A percentile compares a stretch with the other conserved stretches of the same genome.
phyloP scores from a whole-genome alignment of 352 stramenopile genomes.

The Globisporangium barbulae region DNA sequence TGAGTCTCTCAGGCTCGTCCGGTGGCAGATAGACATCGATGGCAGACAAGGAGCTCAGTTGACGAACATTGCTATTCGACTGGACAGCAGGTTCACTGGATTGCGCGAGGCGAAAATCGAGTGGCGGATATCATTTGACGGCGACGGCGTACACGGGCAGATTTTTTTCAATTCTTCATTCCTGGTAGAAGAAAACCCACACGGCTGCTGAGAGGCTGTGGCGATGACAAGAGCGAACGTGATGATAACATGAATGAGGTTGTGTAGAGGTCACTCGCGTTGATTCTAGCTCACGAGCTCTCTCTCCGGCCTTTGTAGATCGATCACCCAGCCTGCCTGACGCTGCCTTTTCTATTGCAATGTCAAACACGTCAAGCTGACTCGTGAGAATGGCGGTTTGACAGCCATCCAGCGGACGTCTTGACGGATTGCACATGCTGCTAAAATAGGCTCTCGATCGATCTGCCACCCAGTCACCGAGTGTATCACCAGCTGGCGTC shows the following conservation, averaged over 20 bases:
- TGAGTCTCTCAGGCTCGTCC: conserved; percentile 48
- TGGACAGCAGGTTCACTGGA: background rate
- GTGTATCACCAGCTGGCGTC: background rate
- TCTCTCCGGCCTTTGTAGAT: too few species aligned
- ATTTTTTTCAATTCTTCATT: background rate
- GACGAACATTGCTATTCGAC: background rate
- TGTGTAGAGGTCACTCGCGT: background rate
- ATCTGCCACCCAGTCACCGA: background rate
- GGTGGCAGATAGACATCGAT: conserved; percentile 55
- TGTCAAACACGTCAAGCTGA: background rate
- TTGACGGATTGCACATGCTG: background rate
- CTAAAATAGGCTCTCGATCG: background rate
- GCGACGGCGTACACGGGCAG: background rate
- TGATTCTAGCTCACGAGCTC: background rate
- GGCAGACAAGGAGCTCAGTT: background rate
- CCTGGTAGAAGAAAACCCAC: background rate
- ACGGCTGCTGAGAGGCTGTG: too few species aligned
- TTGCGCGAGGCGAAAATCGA: background rate
- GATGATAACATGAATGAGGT: background rate
- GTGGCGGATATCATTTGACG: background rate
- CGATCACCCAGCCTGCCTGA: too few species aligned
- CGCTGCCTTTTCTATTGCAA: too few species aligned
- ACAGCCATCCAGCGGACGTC: background rate
- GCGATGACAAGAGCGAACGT: background rate
- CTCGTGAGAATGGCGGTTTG: background rate